Evolutionary conservation across 768 basidiomycete species (phyloP).

Genomic region (Suillus variegatus): DNA sequence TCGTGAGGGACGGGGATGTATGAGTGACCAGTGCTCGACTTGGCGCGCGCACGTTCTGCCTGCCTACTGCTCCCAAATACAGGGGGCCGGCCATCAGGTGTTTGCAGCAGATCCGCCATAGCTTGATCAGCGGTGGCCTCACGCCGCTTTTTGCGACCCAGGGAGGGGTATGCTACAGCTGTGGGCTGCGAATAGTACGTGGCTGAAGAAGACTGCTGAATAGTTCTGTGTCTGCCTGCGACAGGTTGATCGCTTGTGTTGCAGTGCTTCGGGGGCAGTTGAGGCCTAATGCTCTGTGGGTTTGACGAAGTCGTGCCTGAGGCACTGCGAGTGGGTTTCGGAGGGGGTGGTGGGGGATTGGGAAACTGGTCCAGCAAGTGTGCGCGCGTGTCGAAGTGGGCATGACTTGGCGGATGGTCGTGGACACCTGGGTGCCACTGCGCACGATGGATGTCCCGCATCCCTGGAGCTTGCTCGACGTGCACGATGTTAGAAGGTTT

Average conservation of each 20-base stretch:
- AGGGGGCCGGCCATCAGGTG: not conserved
- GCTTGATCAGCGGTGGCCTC: constrained; percentile 7
- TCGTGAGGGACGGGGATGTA: not conserved
- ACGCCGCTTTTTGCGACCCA: not conserved
- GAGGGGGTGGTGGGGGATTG: constrained; percentile 9
- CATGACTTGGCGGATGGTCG: not conserved
- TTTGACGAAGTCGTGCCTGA: constrained; percentile 6
- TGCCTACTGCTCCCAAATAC: constrained; percentile 11
- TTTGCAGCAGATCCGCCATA: not conserved
- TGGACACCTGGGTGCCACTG: not conserved
- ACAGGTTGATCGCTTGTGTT: not conserved
- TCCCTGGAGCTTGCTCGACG: constrained; percentile 6
- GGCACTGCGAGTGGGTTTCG: constrained; percentile 4
- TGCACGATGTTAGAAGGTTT: not conserved
- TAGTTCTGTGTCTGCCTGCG: not conserved
- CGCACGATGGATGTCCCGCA: not conserved
- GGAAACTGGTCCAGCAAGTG: constrained; percentile 15
- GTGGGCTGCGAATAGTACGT: not conserved
- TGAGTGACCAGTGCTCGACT: not conserved
- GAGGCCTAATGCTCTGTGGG: not conserved
- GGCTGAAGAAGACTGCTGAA: not conserved
- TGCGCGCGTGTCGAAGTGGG: not conserved
- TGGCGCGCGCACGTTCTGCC: constrained; percentile 5
- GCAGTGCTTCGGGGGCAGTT: not conserved
- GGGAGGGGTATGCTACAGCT: constrained; percentile 3